Evolutionary conservation across 2,329 filamentous ascomycete genomes (phyloP).

Genomic region (Colletotrichum eleusines): DNA sequence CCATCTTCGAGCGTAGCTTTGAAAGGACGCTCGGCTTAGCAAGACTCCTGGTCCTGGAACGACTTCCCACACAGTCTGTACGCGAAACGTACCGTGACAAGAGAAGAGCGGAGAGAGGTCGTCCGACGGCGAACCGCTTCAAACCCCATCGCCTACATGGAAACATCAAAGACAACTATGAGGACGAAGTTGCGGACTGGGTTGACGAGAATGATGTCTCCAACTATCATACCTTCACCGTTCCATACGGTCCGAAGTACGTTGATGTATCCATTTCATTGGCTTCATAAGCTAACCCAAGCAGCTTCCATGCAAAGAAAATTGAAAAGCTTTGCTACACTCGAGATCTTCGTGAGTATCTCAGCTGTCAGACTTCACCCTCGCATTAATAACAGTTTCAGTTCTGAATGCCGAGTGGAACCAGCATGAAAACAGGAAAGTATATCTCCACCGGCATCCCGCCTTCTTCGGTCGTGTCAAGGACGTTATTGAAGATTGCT

Average conservation of each 20-base stretch:
- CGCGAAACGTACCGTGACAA: constrained; percentile 78
- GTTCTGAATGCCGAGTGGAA: constrained; percentile 91
- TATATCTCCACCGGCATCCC: constrained; percentile 85
- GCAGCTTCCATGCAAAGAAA: constrained; percentile 69
- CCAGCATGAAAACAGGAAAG: constrained; percentile 77
- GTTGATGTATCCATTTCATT: background rate
- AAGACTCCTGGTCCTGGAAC: constrained; percentile 82
- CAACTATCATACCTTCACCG: constrained; percentile 82
- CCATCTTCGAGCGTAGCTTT: constrained; percentile 88
- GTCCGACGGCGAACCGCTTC: constrained; percentile 67
- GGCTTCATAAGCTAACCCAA: constrained; percentile 10
- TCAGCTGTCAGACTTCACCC: no score
- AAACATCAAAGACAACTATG: constrained; percentile 81
- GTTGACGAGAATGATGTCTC: constrained; percentile 80
- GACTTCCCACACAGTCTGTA: constrained; percentile 75
- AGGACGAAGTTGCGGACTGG: constrained; percentile 89
- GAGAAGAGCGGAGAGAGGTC: constrained; percentile 77
- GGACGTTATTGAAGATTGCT: constrained; percentile 85
- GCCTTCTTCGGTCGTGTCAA: constrained; percentile 84
- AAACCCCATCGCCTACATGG: constrained; percentile 62
- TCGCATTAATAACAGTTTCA: constrained; percentile 13
- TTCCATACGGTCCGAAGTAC: constrained; percentile 71
- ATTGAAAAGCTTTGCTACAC: constrained; percentile 88
- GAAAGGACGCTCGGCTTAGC: constrained; percentile 81
- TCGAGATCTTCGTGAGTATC: constrained; percentile 71